These are phyloP conservation scores for Nicotiana undulata DNA, from an alignment of 257 asterid genomes.

Conservation along the genomic window DNA sequence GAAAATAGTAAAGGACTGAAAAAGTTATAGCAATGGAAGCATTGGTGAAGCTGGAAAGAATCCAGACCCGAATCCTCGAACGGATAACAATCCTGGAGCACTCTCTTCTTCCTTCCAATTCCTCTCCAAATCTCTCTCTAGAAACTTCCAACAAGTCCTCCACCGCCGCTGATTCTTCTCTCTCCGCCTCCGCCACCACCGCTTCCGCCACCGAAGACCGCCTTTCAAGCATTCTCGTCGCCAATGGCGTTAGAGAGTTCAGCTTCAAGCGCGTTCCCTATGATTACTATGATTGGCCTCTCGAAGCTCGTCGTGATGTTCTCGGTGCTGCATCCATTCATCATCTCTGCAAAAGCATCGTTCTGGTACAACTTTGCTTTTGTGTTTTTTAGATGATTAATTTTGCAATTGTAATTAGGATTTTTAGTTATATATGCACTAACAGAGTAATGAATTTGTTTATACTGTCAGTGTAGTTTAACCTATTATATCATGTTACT, in stretches of 20 bases:
- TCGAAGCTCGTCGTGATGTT: conserved; percentile 72
- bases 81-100: conserved; percentile 58
- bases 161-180: background rate
- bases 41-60: conserved; percentile 45
- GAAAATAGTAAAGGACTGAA: no score
- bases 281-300: conserved; percentile 72
- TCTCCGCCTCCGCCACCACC: conserved; percentile 46
- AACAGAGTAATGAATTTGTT: no score
- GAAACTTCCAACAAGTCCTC: conserved; percentile 20
- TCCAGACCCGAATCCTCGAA: conserved; percentile 62
- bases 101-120: conserved; percentile 18
- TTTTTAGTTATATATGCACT: no score
- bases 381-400: no score
- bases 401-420: no score
- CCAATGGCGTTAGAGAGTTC: conserved; percentile 57
- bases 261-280: conserved; percentile 67
- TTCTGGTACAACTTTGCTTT: conserved; percentile 42
- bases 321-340: conserved; percentile 74
- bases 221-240: conserved; percentile 58
- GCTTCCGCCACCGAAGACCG: conserved; percentile 58
- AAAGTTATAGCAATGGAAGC: conserved; percentile 25
- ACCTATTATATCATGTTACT: no score
- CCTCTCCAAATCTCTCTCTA: no score
- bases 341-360: conserved; percentile 99
- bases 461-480: no score